Base-by-base conservation (phyloP, 345 rosid species). In the Eucalyptus marginata region DNA sequence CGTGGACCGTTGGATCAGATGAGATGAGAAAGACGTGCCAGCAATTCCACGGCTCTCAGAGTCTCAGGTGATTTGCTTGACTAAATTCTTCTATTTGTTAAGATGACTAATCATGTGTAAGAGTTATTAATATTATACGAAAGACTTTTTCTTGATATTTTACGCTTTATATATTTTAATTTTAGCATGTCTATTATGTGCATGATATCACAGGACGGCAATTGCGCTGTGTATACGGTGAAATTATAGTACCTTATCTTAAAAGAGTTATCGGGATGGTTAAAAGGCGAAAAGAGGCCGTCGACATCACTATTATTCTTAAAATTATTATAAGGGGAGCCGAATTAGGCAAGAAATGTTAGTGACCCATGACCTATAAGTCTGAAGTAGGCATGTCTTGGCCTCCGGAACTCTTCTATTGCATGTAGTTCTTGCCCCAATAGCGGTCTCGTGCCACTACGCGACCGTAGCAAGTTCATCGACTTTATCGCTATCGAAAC, bases 301-400 rank as follows among this genome's bases (percentile, higher is more conserved):
- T 0, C 1, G 4, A 6, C 16, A 49, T 2, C 4, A 49, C 0
- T 13, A 49, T 49, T 49, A 49, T 49, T 49, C 5, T 49, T 49
- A 49, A 49, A 49, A 49, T 49, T 49, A 49, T 49, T 2, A 2
- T 49, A 49, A 49, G 51, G 51, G 51, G 66, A 5, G 31, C 3
- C 0, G 7, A 62, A 62, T 13, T 6, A 62, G 33, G 17, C 8
- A 3, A 29, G 4, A 62, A 62, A 29, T 0, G 5, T 62, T 29
- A 13, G 33, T 13, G 8, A 62, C 18, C 22, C 8, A 5, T 1
- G 51, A 5, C 51, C 16, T 4, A 2, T 64, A 64, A n/a, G 10
- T 14, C 3, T 3, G 1, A 29, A 8, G 5, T 4, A 13, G 71
- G 4, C 36, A 15, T 29, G 15, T 4, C 36, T n/a, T 16, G 54